These are phyloP conservation scores for Scheffersomyces quercinus DNA, from an alignment of 1,139 yeast species.

Conservation along the genomic window DNA sequence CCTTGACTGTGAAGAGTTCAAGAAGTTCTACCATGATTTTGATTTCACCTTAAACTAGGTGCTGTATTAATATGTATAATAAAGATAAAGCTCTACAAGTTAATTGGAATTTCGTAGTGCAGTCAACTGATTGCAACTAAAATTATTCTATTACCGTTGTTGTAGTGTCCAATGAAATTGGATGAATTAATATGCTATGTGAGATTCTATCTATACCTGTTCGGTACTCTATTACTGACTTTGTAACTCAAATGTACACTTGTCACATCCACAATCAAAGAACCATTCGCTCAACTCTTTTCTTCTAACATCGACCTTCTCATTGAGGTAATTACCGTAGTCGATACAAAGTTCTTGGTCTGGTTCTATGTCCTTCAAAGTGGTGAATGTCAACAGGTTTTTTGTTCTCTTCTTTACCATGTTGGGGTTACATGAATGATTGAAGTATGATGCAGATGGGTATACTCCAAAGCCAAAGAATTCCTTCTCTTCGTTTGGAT, in stretches of 20 bases:
- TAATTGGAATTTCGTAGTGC: not conserved
- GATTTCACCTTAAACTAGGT: conserved; percentile 35
- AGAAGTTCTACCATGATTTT: conserved; percentile 43
- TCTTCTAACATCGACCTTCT: conserved; percentile 44
- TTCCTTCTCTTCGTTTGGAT: conserved; percentile 51
- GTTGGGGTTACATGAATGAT: conserved; percentile 50
- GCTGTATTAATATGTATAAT: not conserved
- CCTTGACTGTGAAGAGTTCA: conserved; percentile 61
- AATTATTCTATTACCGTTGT: too few relatives aligned
- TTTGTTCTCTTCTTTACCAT: conserved; percentile 23
- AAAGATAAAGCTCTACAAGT: not conserved
- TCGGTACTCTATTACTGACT: not conserved
- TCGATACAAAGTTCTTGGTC: conserved; percentile 63
- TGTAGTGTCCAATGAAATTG: not conserved
- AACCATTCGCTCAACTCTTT: conserved; percentile 57
- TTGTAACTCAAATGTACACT: conserved; percentile 33
- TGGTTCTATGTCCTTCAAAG: conserved; percentile 28
- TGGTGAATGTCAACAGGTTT: conserved; percentile 23
- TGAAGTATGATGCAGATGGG: conserved; percentile 70
- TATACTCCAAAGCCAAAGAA: conserved; percentile 67
- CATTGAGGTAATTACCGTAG: conserved; percentile 55
- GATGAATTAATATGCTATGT: not conserved
- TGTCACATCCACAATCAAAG: conserved; percentile 55
- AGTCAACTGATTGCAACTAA: not conserved
- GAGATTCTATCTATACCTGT: not conserved